Percentiles rank a stretch among this genome's conserved stretches.
Conservation (phyloP, 202 grass and related monocot species). For the Miscanthus sacchariflorus region DNA sequence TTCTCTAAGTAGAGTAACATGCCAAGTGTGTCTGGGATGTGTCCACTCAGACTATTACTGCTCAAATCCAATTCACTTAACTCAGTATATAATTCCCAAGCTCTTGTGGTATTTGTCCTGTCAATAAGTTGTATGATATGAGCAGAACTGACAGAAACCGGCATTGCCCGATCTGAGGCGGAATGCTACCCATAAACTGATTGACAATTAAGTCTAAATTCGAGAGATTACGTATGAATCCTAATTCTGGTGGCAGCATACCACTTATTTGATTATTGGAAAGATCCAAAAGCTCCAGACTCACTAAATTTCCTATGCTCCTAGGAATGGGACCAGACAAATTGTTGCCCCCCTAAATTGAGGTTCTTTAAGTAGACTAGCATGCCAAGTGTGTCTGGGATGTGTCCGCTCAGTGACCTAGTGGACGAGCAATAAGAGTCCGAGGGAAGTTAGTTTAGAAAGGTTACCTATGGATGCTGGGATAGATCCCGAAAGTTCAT, state of each 20-base stretch:
- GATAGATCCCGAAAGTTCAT: neutral
- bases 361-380: constrained; percentile 12
- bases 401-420: neutral
- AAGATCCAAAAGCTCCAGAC: too few relatives aligned
- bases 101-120: constrained; percentile 44
- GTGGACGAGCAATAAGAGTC: neutral
- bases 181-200: constrained; percentile 22
- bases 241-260: constrained; percentile 16
- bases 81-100: neutral
- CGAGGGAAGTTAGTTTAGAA: neutral
- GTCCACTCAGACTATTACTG: too few relatives aligned
- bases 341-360: constrained; percentile 6
- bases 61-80: neutral
- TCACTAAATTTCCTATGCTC: too few relatives aligned
- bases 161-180: constrained; percentile 34
- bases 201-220: constrained; percentile 45
- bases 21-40: constrained; percentile 10
- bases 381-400: constrained; percentile 26
- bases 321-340: constrained; percentile 22
- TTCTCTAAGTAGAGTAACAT: constrained; percentile 1
- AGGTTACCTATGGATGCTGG: too few relatives aligned
- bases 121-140: constrained; percentile 31
- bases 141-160: fast-evolving
- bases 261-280: too few relatives aligned
- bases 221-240: neutral